phyloP scores from a whole-genome alignment of 2,329 filamentous ascomycete genomes.

The Apiospora malaysiana region DNA sequence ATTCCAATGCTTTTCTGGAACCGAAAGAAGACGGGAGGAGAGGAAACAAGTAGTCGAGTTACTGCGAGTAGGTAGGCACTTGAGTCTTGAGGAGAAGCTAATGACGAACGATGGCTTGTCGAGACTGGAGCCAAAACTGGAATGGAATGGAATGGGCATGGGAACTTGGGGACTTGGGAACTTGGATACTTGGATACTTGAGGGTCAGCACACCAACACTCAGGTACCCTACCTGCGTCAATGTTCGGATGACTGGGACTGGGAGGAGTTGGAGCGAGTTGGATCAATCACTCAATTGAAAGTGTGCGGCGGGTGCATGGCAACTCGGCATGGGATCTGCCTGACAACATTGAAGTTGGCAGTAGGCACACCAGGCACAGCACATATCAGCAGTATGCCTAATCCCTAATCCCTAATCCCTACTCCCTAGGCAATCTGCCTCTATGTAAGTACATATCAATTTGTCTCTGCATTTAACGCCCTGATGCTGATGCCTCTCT shows the following conservation, averaged over 20 bases:
- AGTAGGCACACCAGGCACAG: not conserved
- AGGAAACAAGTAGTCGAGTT: slow-evolving; percentile 1
- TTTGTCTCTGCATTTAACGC: no score
- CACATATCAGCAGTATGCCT: not conserved
- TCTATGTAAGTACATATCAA: no score
- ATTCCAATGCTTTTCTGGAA: not conserved
- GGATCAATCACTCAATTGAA: not conserved
- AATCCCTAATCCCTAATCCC: no score
- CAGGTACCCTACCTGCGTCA: slow-evolving; percentile 2
- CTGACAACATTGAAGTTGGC: not conserved
- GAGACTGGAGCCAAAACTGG: slow-evolving; percentile 10
- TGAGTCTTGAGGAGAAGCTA: not conserved
- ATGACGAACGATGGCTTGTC: slow-evolving; percentile 14
- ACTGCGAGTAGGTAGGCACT: not conserved
- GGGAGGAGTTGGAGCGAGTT: not conserved
- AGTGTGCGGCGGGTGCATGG: not conserved
- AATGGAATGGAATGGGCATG: not conserved
- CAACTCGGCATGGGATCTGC: not conserved
- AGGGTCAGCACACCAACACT: not conserved
- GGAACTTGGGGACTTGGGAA: slow-evolving; percentile 2
- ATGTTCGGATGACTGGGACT: slow-evolving; percentile 12
- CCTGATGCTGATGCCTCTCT: not conserved
- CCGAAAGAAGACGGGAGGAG: not conserved
- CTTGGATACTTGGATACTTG: not conserved
- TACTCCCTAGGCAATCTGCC: no score